phyloP scores from a whole-genome alignment of 1,139 yeast genomes.

The Geotrichum citri-aurantii region DNA sequence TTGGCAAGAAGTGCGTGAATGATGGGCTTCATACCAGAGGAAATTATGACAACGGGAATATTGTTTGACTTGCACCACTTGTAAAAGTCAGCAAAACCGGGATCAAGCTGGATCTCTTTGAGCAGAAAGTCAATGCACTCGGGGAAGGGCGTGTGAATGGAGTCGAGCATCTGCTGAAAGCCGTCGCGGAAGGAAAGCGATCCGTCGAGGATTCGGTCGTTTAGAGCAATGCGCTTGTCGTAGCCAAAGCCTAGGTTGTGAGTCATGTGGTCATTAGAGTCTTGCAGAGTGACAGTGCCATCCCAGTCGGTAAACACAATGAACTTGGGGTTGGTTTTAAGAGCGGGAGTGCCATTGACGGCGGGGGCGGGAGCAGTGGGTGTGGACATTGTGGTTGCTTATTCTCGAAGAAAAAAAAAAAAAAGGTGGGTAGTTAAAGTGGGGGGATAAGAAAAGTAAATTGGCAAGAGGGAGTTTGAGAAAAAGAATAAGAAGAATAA shows the following conservation, averaged over 20 bases:
- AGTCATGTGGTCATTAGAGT: conserved; percentile 85
- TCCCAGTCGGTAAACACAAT: conserved; percentile 96
- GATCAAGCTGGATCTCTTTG: conserved; percentile 65
- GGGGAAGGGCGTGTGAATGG: conserved; percentile 68
- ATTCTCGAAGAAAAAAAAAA: too few species aligned
- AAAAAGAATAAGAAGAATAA: too few species aligned
- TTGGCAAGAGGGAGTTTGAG: too few species aligned
- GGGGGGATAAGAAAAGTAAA: background rate
- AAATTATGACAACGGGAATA: conserved; percentile 69
- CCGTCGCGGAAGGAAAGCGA: conserved; percentile 66
- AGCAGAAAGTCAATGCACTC: conserved; percentile 62
- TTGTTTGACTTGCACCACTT: conserved; percentile 66
- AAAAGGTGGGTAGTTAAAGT: background rate
- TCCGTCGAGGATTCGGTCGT: conserved; percentile 69
- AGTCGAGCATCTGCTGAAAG: conserved; percentile 75
- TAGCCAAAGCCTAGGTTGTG: conserved; percentile 85
- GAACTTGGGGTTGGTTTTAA: conserved; percentile 45
- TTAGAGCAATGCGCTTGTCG: conserved; percentile 58
- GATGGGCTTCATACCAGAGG: conserved; percentile 90
- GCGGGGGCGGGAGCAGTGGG: background rate
- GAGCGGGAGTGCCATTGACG: conserved; percentile 27
- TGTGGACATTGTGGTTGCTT: background rate
- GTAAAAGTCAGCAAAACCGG: conserved; percentile 81
- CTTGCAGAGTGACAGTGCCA: conserved; percentile 90
- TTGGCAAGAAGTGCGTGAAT: conserved; percentile 68